Base-by-base conservation (phyloP, 208 protist genomes). In the Leishmania amazonensis region DNA sequence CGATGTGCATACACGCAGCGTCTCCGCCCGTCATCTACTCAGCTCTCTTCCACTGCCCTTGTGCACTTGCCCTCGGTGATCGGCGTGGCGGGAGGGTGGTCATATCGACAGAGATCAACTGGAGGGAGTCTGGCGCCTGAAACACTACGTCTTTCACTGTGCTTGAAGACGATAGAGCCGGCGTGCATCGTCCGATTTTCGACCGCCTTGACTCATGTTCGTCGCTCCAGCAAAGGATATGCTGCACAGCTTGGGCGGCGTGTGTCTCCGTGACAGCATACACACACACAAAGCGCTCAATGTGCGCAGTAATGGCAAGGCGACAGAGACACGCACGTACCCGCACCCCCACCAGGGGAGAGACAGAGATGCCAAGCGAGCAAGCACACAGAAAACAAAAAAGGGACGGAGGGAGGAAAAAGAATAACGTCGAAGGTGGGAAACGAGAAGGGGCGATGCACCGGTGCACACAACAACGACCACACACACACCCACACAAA, bases 251-350 rank as follows among this genome's bases (percentile, higher is more conserved):
- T 9, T 62, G 6, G 57, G 8, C 21, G 8, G 24, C 7, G 11
- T 62, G 57, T 6, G 57, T 11, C 57, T 62, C 24, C 57, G 57
- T 62, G 57, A 62, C 24, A 8, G 4, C 5, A n/a, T 15, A 62
- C 24, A n/a, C 57, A 0, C 57, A 15, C 53, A 57, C 45, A 47
- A 47, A 47, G 45, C 1, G 53, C 53, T 15, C 53, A 57, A 57
- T 57, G 53, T n/a, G 57, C 7, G 24, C 24, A 62, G 57, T 62
- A 62, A 31, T 24, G 11, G 11, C 15, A n/a, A 62, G 24, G 49
- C 75, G 35, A 11, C 49, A 81, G 65, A 81, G 54, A 64, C 15
- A 70, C 71, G 6, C 15, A 70, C 71, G 6, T 31, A 1, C 71
- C 4, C 11, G 17, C 3, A 19, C 24, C 24, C 24, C 11, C 3